Conservation (phyloP, 2,329 filamentous ascomycete species). For the Colletotrichum liaoningense region DNA sequence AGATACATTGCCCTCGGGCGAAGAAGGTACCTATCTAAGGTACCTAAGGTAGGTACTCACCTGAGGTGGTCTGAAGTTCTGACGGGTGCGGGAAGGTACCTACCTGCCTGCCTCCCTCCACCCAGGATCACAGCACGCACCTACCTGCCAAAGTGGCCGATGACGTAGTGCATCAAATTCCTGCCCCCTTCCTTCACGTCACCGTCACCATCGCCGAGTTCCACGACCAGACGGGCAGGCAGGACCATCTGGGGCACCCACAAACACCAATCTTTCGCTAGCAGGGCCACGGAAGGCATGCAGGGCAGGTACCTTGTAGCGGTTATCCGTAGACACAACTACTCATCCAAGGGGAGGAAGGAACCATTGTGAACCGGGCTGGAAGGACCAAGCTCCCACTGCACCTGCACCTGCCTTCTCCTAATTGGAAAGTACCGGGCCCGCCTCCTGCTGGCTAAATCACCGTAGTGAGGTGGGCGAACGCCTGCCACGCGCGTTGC, state of each 20-base stretch:
- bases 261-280: neutral
- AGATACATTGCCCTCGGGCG: neutral
- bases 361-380: neutral
- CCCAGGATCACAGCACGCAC: neutral
- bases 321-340: neutral
- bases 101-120: neutral
- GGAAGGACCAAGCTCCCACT: conserved; percentile 24
- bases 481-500: conserved; percentile 6
- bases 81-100: neutral
- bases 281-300: neutral
- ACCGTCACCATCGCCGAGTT: conserved; percentile 30
- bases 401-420: conserved; percentile 9
- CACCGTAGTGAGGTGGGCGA: neutral
- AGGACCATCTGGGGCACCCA: neutral
- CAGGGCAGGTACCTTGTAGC: neutral
- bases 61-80: neutral
- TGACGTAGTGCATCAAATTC: conserved; percentile 33
- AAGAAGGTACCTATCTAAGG: neutral
- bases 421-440: conserved; percentile 1
- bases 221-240: conserved; percentile 1
- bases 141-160: neutral
- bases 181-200: conserved; percentile 30
- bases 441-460: neutral
- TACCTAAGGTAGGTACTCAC: neutral
- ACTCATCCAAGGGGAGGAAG: conserved; percentile 1